A percentile compares a stretch with the other conserved stretches of the same genome.
Evolutionary conservation across 495 filamentous ascomycete genomes (phyloP).

Genomic region (Aspergillus haitiensis): DNA sequence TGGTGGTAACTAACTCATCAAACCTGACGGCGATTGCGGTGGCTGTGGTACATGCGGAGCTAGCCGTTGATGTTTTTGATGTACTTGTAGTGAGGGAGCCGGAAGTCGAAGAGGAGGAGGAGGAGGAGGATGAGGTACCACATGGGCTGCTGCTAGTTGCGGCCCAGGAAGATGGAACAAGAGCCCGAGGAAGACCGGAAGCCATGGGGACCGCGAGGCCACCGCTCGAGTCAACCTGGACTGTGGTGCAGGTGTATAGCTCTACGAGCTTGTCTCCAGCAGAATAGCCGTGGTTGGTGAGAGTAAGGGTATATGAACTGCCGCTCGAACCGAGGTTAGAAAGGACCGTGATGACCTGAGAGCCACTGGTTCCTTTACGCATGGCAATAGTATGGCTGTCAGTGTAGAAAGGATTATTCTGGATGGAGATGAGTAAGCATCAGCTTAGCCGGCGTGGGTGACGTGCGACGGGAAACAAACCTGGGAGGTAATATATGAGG

Average conservation of each 20-base stretch:
- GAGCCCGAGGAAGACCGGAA: too few species aligned
- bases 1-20: conserved; percentile 53
- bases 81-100: background rate
- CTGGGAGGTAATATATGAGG: conserved; percentile 50
- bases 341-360: conserved; percentile 58
- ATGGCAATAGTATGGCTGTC: conserved; percentile 59
- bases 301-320: conserved; percentile 43
- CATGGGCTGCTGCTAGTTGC: too few species aligned
- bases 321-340: conserved; percentile 55
- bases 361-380: conserved; percentile 57
- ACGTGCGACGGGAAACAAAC: conserved; percentile 19
- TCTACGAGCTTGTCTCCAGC: too few species aligned
- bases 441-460: background rate
- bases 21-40: conserved; percentile 53
- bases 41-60: conserved; percentile 24
- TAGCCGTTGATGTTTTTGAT: background rate
- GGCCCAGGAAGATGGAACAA: too few species aligned
- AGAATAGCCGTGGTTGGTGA: conserved; percentile 26
- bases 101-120: too few species aligned
- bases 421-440: conserved; percentile 5
- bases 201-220: too few species aligned
- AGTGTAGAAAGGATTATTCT: conserved; percentile 55
- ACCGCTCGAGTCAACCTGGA: too few species aligned
- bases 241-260: too few species aligned
- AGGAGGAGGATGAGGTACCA: too few species aligned